Evolutionary conservation across 495 filamentous ascomycete genomes (phyloP).

Genomic region (Lophium mytilinum): DNA sequence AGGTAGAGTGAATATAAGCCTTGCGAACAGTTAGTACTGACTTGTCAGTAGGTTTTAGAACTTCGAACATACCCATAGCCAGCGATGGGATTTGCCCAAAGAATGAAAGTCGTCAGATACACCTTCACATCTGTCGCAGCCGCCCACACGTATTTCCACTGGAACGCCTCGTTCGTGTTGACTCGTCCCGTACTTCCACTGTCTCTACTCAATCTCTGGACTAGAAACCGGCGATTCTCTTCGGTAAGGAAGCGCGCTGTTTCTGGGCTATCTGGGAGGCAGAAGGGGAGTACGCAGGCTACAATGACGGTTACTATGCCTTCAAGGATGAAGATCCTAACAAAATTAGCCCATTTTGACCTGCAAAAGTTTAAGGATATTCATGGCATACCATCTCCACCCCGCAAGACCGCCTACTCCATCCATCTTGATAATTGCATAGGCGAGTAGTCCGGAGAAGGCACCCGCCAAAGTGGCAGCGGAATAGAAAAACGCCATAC

Average conservation of each 20-base stretch:
- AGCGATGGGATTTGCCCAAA: constrained; percentile 19
- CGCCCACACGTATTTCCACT: constrained; percentile 6
- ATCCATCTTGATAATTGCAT: constrained; percentile 27
- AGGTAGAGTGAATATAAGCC: no score
- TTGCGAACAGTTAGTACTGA: no score
- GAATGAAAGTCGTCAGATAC: constrained; percentile 10
- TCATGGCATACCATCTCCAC: constrained; percentile 19
- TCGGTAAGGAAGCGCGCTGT: constrained; percentile 20
- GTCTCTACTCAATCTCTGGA: constrained; percentile 12
- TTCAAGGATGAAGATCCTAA: constrained; percentile 22
- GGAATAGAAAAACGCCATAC: constrained; percentile 33
- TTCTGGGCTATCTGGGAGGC: constrained; percentile 33
- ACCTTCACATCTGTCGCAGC: constrained; percentile 18
- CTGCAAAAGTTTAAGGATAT: no score
- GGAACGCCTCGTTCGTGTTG: constrained; percentile 20
- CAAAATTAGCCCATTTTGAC: no score
- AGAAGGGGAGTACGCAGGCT: constrained; percentile 26
- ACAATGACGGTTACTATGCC: constrained; percentile 23
- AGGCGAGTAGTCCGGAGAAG: constrained; percentile 35
- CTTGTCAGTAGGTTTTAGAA: no score
- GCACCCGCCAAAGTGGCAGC: constrained; percentile 26
- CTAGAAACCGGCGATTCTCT: constrained; percentile 15
- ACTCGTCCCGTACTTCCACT: constrained; percentile 6
- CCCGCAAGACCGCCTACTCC: constrained; percentile 13
- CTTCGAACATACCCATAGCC: constrained; percentile 43